These are phyloP conservation scores for Apiotrichum veenhuisii DNA, from an alignment of 1,284 basidiomycete species.

Conservation along the genomic window DNA sequence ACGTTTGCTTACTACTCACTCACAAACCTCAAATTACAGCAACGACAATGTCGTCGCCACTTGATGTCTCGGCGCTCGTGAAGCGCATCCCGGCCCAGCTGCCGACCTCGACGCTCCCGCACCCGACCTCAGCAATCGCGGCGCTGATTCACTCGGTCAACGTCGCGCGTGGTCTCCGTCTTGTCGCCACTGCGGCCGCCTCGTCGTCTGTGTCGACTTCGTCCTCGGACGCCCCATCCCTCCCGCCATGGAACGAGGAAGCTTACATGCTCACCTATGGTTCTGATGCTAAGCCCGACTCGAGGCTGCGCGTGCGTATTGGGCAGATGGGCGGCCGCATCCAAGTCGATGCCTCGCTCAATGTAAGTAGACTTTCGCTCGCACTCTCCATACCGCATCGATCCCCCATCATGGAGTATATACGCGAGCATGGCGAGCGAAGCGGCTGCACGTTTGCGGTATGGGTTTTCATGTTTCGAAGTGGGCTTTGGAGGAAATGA, in stretches of 20 bases:
- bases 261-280: constrained; percentile 48
- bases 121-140: constrained; percentile 46
- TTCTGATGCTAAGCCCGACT: constrained; percentile 46
- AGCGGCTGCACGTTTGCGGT: neutral
- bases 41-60: constrained; percentile 31
- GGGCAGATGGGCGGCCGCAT: constrained; percentile 49
- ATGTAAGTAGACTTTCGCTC: constrained; percentile 42
- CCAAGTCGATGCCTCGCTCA: constrained; percentile 50
- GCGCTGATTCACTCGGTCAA: constrained; percentile 51
- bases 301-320: constrained; percentile 49
- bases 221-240: neutral
- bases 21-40: neutral
- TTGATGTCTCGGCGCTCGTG: constrained; percentile 25
- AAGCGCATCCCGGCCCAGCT: constrained; percentile 26
- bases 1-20: neutral
- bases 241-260: constrained; percentile 25
- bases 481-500: neutral
- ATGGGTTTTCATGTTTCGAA: neutral
- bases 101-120: constrained; percentile 30
- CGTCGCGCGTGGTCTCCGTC: constrained; percentile 48
- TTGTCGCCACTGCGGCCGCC: constrained; percentile 14
- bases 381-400: no score
- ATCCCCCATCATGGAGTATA: no score
- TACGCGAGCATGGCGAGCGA: neutral
- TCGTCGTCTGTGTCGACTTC: neutral